Evolutionary conservation across 2,329 filamentous ascomycete genomes (phyloP).

Genomic region (Proliferodiscus dingleyae): DNA sequence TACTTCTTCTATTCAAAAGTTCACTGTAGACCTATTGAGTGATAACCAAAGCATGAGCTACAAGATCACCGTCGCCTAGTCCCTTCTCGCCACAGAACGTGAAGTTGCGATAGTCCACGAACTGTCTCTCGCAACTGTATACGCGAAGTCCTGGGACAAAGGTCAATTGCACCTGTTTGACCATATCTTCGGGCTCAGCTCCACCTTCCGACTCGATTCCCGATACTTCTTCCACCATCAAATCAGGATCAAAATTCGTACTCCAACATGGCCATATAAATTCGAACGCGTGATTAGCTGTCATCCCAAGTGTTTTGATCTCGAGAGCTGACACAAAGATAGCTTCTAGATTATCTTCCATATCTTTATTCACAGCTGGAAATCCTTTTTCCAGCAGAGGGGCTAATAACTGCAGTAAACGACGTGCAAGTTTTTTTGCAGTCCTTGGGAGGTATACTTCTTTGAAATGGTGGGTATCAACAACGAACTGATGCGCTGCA

Average conservation of each 20-base stretch:
- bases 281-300: constrained; percentile 4
- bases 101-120: constrained; percentile 4
- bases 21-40: neutral
- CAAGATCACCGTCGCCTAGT: constrained; percentile 1
- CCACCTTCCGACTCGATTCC: neutral
- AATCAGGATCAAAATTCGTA: neutral
- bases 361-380: neutral
- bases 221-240: constrained; percentile 1
- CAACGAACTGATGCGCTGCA: constrained; percentile 3
- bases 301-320: constrained; percentile 4
- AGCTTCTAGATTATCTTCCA: neutral
- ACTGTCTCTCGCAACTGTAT: constrained; percentile 3
- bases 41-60: constrained; percentile 4
- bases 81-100: constrained; percentile 1
- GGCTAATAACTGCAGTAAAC: neutral
- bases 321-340: constrained; percentile 1
- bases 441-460: constrained; percentile 2
- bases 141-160: constrained; percentile 5
- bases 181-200: neutral
- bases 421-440: constrained; percentile 2
- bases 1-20: neutral
- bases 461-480: constrained; percentile 1
- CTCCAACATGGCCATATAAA: constrained; percentile 1
- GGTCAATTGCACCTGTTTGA: neutral
- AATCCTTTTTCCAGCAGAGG: constrained; percentile 1